Evolutionary conservation across 2,329 filamentous ascomycete species (phyloP).

Genomic region (Trichoderma atrobrunneum): DNA sequence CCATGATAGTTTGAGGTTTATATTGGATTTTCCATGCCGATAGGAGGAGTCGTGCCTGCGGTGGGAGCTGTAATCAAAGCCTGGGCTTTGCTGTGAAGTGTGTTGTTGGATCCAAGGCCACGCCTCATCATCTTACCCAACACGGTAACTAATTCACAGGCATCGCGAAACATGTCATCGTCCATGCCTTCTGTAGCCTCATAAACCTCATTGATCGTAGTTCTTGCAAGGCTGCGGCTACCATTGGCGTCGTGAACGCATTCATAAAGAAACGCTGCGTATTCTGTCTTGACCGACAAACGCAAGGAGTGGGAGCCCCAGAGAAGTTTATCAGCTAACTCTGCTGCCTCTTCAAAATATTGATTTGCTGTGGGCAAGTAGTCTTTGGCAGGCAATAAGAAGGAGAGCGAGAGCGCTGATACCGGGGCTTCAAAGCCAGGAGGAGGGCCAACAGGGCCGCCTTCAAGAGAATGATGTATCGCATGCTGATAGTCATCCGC

Average conservation of each 20-base stretch:
- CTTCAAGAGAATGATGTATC: constrained; percentile 46
- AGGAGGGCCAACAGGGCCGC: constrained; percentile 56
- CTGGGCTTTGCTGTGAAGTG: constrained; percentile 33
- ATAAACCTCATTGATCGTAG: constrained; percentile 87
- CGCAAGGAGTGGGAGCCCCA: constrained; percentile 88
- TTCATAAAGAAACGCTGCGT: constrained; percentile 89
- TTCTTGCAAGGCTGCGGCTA: constrained; percentile 73
- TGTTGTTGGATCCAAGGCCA: constrained; percentile 48
- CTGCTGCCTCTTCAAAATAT: constrained; percentile 75
- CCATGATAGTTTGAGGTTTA: constrained; percentile 25
- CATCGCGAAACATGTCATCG: constrained; percentile 91
- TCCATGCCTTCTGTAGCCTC: constrained; percentile 89
- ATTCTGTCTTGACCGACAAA: constrained; percentile 87
- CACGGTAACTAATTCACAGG: constrained; percentile 81
- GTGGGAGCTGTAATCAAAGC: constrained; percentile 29
- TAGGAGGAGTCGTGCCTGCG: constrained; percentile 28
- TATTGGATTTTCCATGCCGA: constrained; percentile 46
- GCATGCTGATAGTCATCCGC: constrained; percentile 45
- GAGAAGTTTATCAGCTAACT: constrained; percentile 70
- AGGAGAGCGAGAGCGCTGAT: constrained; percentile 56
- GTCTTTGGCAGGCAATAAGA: constrained; percentile 74
- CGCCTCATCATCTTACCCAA: constrained; percentile 87
- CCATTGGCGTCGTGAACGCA: constrained; percentile 79
- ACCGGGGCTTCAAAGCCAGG: constrained; percentile 50
- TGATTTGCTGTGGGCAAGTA: constrained; percentile 79